Evolutionary conservation across 78 protist genomes (phyloP).

Genomic region (Dictyostelium brefeldianum): DNA sequence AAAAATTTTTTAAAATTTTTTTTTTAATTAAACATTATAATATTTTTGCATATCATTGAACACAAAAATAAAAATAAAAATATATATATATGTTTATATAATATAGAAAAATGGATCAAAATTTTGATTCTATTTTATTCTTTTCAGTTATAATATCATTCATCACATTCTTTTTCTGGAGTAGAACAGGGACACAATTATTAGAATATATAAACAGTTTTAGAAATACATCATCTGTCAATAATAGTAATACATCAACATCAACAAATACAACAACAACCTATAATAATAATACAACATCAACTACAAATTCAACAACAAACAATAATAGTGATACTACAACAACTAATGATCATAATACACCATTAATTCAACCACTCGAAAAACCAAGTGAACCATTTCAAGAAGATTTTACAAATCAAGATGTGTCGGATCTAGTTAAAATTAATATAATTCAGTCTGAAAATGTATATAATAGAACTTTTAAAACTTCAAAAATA

Average conservation of each 20-base stretch:
- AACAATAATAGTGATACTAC: no score
- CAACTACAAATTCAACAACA: neutral
- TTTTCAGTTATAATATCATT: neutral
- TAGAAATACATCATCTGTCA: neutral
- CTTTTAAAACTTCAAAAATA: constrained; percentile 3
- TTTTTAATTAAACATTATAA: neutral
- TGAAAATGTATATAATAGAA: constrained; percentile 35
- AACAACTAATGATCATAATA: neutral
- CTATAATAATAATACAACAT: neutral
- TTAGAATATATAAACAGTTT: neutral
- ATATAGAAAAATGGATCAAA: constrained; percentile 8
- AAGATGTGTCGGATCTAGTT: constrained; percentile 21
- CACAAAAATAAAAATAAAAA: neutral
- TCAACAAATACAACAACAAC: neutral
- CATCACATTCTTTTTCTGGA: constrained; percentile 6
- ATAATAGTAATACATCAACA: neutral
- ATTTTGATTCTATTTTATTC: constrained; percentile 7
- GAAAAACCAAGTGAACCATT: constrained; percentile 22
- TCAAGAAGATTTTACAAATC: constrained; percentile 4
- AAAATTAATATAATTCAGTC: constrained; percentile 33
- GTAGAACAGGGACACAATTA: neutral
- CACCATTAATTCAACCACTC: constrained; percentile 13
- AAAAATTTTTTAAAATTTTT: neutral
- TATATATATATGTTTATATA: neutral
- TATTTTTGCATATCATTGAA: neutral